These are phyloP conservation scores for Solanum piurae DNA, from an alignment of 257 asterid species.

Conservation along the genomic window DNA sequence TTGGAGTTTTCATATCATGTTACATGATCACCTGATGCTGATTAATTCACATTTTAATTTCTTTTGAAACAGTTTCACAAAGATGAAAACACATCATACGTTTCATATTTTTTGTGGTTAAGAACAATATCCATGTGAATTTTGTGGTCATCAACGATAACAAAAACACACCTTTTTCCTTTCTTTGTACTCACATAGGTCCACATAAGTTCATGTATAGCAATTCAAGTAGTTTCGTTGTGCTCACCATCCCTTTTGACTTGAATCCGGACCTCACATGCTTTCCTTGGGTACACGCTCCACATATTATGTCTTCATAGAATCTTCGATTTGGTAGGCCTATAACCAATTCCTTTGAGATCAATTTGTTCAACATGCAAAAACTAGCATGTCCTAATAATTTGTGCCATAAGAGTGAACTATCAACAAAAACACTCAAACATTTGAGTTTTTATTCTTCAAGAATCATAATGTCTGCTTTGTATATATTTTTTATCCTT, in stretches of 20 bases:
- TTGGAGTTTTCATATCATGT: no score
- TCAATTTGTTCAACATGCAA: not conserved
- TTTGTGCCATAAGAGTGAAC: not conserved
- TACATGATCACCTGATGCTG: no score
- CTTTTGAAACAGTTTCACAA: not conserved
- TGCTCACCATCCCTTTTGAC: not conserved
- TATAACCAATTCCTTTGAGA: not conserved
- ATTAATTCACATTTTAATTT: not conserved
- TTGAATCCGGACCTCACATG: not conserved
- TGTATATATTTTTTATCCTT: no score
- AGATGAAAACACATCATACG: not conserved
- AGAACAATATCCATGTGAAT: not conserved
- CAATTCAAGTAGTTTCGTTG: not conserved
- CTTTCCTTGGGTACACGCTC: not conserved
- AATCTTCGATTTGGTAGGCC: not conserved
- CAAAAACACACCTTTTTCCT: not conserved
- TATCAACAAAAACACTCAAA: not conserved
- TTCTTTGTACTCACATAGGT: not conserved
- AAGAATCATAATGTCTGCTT: no score
- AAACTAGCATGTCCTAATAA: not conserved
- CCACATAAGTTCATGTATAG: not conserved
- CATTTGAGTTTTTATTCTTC: not conserved
- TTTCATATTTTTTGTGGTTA: not conserved
- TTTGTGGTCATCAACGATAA: not conserved
- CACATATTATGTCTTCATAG: not conserved